A percentile compares a stretch with the other conserved stretches of the same genome.
Conservation (phyloP, 2,329 filamentous ascomycete species). For the Penicillium sp. region DNA sequence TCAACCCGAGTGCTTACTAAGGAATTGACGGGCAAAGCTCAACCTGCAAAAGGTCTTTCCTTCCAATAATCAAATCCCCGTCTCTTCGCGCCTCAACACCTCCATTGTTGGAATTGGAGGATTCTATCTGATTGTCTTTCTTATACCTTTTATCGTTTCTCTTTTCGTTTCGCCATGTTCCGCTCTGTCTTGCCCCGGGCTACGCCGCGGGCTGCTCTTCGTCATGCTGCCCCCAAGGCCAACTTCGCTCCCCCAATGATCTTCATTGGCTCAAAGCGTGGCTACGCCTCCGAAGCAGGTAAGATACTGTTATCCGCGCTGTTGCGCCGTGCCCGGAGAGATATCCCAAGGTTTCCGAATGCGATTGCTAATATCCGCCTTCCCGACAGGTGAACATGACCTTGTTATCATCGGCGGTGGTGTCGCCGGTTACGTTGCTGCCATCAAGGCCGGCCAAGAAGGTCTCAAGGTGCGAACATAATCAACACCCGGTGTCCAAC, state of each 20-base stretch:
- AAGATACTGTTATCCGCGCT: slow-evolving; percentile 15
- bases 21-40: slow-evolving; percentile 16
- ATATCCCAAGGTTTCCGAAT: slow-evolving; percentile 20
- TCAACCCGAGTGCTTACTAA: slow-evolving; percentile 25
- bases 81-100: slow-evolving; percentile 19
- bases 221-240: slow-evolving; percentile 38
- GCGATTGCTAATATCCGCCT: slow-evolving; percentile 23
- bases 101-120: slow-evolving; percentile 28
- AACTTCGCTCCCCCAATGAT: slow-evolving; percentile 40
- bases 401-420: slow-evolving; percentile 97
- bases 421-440: slow-evolving; percentile 97
- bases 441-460: slow-evolving; percentile 98
- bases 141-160: slow-evolving; percentile 20
- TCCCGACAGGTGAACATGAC: slow-evolving; percentile 79
- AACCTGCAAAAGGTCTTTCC: slow-evolving; percentile 30
- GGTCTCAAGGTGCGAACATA: slow-evolving; percentile 75
- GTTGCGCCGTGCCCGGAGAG: background rate
- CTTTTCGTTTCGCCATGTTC: slow-evolving; percentile 49
- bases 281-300: slow-evolving; percentile 57
- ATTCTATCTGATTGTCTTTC: slow-evolving; percentile 25
- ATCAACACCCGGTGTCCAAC: background rate
- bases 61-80: slow-evolving; percentile 19
- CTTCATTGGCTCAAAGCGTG: slow-evolving; percentile 56
- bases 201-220: slow-evolving; percentile 46
- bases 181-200: slow-evolving; percentile 54